Conservation (phyloP, 352 stramenopile genomes). For the Globisporangium nagaii region DNA sequence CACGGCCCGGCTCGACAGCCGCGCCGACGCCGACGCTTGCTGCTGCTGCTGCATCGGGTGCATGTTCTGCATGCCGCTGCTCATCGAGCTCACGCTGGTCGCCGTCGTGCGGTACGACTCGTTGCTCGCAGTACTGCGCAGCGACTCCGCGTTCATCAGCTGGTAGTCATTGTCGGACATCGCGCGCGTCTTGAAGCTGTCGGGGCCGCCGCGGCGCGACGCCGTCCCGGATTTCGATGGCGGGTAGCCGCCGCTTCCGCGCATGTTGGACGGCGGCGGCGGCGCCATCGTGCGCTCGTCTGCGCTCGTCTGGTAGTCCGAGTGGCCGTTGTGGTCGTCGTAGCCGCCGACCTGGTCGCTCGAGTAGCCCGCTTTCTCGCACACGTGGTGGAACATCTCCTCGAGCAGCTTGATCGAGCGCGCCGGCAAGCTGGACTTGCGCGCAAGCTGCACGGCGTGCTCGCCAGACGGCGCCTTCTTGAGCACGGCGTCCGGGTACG, state of each 20-base stretch:
- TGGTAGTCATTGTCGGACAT: slow-evolving; percentile 70
- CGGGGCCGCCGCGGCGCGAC: neutral
- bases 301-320: neutral
- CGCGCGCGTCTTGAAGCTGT: slow-evolving; percentile 46
- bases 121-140: neutral
- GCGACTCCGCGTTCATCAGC: neutral
- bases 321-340: slow-evolving; percentile 10
- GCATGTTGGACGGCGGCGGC: neutral
- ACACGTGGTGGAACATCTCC: slow-evolving; percentile 87
- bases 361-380: slow-evolving; percentile 52
- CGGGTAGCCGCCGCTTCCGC: slow-evolving; percentile 11
- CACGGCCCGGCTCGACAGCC: slow-evolving; percentile 25
- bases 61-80: neutral
- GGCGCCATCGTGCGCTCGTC: neutral
- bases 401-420: slow-evolving; percentile 75
- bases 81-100: slow-evolving; percentile 9
- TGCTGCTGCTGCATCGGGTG: slow-evolving; percentile 22
- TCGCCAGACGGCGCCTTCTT: slow-evolving; percentile 70
- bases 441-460: slow-evolving; percentile 68
- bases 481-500: slow-evolving; percentile 75
- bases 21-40: slow-evolving; percentile 19
- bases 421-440: slow-evolving; percentile 43
- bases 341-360: slow-evolving; percentile 48
- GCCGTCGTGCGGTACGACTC: slow-evolving; percentile 24
- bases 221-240: neutral